phyloP scores from a whole-genome alignment of 176 grass and related monocot genomes.

The Juncus effusus region DNA sequence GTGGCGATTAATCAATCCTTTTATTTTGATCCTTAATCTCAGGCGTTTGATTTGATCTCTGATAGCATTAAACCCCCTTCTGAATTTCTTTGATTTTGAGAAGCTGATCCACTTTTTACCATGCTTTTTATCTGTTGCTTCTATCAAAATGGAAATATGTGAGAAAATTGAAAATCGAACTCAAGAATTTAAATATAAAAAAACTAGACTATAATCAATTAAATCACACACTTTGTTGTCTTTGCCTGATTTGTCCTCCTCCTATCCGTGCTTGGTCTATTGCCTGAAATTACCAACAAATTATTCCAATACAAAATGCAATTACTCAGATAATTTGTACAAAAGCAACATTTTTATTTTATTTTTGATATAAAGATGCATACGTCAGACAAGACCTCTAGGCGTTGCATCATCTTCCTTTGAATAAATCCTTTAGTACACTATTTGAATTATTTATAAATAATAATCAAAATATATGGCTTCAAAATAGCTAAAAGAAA shows the following conservation, averaged over 20 bases:
- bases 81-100: constrained; percentile 39
- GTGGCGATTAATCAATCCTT: constrained; percentile 37
- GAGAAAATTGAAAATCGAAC: background rate
- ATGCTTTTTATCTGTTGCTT: constrained; percentile 31
- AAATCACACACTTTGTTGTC: constrained; percentile 28
- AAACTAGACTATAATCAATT: background rate
- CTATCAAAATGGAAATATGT: background rate
- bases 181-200: too few species aligned
- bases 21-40: constrained; percentile 50
- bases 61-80: constrained; percentile 40
- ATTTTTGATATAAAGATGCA: background rate
- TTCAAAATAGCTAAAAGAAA: background rate
- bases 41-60: constrained; percentile 52
- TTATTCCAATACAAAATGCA: constrained; percentile 6
- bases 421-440: constrained; percentile 73
- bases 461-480: constrained; percentile 3
- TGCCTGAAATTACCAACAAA: constrained; percentile 34
- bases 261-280: constrained; percentile 51
- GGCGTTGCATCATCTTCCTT: constrained; percentile 57
- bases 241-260: constrained; percentile 23
- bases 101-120: constrained; percentile 42
- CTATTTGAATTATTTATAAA: constrained; percentile 27
- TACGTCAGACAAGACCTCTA: constrained; percentile 59
- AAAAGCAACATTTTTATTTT: background rate
- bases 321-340: background rate